Evolutionary conservation across 495 filamentous ascomycete genomes (phyloP).

Genomic region (Penicillium cinerascens): DNA sequence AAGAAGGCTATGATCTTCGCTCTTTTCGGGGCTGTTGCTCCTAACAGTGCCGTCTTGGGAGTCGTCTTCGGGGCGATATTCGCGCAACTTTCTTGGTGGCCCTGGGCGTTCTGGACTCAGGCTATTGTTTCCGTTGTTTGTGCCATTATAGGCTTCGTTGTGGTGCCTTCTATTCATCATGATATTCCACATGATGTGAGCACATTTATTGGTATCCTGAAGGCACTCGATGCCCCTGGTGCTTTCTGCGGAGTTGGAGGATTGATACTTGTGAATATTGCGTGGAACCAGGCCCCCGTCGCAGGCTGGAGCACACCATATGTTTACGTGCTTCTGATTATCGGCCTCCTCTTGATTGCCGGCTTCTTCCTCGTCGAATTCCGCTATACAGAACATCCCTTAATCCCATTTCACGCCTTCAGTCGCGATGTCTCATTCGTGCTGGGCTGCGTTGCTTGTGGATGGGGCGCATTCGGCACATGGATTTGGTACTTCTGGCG

Average conservation of each 20-base stretch:
- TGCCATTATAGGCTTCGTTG: conserved; percentile 35
- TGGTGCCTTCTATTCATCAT: conserved; percentile 47
- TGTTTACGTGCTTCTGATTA: conserved; percentile 42
- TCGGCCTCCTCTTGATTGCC: conserved; percentile 38
- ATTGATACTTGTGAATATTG: conserved; percentile 53
- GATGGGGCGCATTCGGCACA: conserved; percentile 49
- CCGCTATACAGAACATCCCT: conserved; percentile 31
- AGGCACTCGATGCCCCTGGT: conserved; percentile 49
- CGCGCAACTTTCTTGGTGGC: conserved; percentile 57
- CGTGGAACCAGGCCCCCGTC: conserved; percentile 48
- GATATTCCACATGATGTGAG: neutral
- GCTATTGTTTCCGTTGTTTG: conserved; percentile 42
- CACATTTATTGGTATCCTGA: conserved; percentile 7
- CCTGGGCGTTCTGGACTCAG: conserved; percentile 62
- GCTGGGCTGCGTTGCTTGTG: conserved; percentile 42
- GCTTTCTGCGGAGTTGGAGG: conserved; percentile 52
- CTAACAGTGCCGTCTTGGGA: conserved; percentile 51
- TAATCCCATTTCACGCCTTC: conserved; percentile 44
- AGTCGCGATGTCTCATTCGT: conserved; percentile 39
- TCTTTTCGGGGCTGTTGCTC: conserved; percentile 60
- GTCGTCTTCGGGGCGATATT: conserved; percentile 49
- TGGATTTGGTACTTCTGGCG: conserved; percentile 49
- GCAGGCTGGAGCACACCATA: conserved; percentile 45
- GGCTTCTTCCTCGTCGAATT: conserved; percentile 44
- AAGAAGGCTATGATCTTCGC: conserved; percentile 64